A percentile compares a stretch with the other conserved stretches of the same genome.
Conservation (phyloP, 179 eudicot species). For the Sideroxylon spinosum region DNA sequence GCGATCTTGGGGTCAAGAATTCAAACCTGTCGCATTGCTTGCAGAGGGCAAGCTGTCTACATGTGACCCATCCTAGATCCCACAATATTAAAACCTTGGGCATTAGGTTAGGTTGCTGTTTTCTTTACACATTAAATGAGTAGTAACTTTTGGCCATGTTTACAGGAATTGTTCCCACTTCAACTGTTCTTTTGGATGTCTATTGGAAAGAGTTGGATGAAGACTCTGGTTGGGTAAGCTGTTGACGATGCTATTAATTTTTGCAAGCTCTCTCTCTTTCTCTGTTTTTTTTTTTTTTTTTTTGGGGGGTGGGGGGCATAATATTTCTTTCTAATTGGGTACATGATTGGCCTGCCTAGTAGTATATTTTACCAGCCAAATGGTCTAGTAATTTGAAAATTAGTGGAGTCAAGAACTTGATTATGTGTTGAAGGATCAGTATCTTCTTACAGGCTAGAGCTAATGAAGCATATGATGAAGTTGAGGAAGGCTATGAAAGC, state of each 20-base stretch:
- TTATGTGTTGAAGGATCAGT: slow-evolving; percentile 13
- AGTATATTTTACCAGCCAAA: background rate
- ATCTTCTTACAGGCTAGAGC: slow-evolving; percentile 57
- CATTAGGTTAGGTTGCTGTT: background rate
- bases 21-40: too few relatives aligned
- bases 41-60: too few relatives aligned
- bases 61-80: too few relatives aligned
- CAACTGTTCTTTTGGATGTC: slow-evolving; percentile 58
- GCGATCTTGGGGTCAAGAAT: too few relatives aligned
- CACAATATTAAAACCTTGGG: too few relatives aligned
- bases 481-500: slow-evolving; percentile 90
- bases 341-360: background rate
- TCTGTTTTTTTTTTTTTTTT: background rate
- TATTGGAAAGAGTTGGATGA: slow-evolving; percentile 84
- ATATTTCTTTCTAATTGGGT: background rate
- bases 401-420: background rate
- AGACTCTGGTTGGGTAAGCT: slow-evolving; percentile 96
- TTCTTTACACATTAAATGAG: background rate
- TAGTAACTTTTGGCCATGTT: slow-evolving; percentile 11
- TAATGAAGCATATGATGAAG: slow-evolving; percentile 72
- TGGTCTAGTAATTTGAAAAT: background rate
- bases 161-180: slow-evolving; percentile 70
- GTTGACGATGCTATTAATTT: background rate
- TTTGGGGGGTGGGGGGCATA: background rate
- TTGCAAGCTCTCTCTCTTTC: background rate